Conservation (phyloP, 1,284 basidiomycete genomes). For the Melampsora americana region DNA sequence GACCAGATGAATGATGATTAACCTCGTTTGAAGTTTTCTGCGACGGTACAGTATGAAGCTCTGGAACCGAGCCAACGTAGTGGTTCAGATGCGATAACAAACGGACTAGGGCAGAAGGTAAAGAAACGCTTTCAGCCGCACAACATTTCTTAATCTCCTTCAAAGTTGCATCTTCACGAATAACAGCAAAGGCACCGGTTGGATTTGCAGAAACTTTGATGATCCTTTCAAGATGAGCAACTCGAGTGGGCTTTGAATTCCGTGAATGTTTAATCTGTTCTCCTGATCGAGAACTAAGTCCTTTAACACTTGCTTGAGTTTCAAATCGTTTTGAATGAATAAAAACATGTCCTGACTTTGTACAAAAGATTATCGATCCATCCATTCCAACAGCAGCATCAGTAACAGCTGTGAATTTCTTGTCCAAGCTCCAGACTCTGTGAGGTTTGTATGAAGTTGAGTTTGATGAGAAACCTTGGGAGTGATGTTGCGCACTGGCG, state of each 20-base stretch:
- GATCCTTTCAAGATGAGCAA: constrained; percentile 79
- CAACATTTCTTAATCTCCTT: constrained; percentile 56
- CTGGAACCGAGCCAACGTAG: constrained; percentile 21
- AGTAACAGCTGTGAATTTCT: constrained; percentile 46
- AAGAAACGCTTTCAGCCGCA: constrained; percentile 63
- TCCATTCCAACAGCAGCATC: constrained; percentile 87
- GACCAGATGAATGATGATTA: neutral
- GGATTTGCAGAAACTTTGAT: constrained; percentile 80
- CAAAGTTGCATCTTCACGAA: constrained; percentile 65
- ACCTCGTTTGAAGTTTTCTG: neutral
- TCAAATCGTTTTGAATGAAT: constrained; percentile 61
- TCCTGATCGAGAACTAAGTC: constrained; percentile 46
- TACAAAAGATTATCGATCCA: constrained; percentile 85
- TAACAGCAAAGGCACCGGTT: constrained; percentile 81
- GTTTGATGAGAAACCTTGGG: neutral
- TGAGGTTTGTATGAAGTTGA: constrained; percentile 16
- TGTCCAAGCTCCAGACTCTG: constrained; percentile 24
- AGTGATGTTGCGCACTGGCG: neutral
- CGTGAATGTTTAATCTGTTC: constrained; percentile 56
- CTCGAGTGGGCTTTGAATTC: constrained; percentile 73
- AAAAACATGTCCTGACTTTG: constrained; percentile 90
- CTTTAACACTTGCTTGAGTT: constrained; percentile 56
- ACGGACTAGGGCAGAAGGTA: constrained; percentile 66
- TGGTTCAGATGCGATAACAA: constrained; percentile 49
- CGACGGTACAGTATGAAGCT: constrained; percentile 24